Evolutionary conservation across 2,329 filamentous ascomycete species (phyloP).

Genomic region (Fusarium sp.): DNA sequence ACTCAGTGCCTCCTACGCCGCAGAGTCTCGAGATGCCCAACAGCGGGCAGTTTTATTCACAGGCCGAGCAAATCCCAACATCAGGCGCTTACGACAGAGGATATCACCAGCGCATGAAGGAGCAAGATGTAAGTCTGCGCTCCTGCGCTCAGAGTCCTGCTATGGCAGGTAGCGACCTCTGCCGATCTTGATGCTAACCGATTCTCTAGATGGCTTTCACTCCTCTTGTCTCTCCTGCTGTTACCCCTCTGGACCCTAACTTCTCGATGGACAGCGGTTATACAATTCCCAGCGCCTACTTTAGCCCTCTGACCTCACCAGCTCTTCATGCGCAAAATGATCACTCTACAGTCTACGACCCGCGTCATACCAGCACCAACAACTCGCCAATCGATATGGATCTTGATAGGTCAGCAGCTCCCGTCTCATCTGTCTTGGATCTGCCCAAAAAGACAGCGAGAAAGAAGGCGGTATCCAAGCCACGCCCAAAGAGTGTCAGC

Average conservation of each 20-base stretch:
- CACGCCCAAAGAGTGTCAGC: slow-evolving; percentile 61
- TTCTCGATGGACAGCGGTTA: slow-evolving; percentile 71
- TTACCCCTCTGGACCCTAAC: slow-evolving; percentile 79
- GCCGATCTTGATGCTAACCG: slow-evolving; percentile 17
- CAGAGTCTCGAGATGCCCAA: slow-evolving; percentile 80
- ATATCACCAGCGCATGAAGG: slow-evolving; percentile 74
- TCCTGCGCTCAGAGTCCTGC: background rate
- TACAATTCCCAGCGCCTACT: slow-evolving; percentile 76
- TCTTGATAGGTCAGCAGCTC: slow-evolving; percentile 55
- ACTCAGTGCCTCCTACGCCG: slow-evolving; percentile 80
- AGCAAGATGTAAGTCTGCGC: slow-evolving; percentile 67
- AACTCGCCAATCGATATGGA: slow-evolving; percentile 70
- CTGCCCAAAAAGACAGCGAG: slow-evolving; percentile 61
- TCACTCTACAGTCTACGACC: slow-evolving; percentile 35
- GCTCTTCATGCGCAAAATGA: slow-evolving; percentile 71
- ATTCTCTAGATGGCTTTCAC: slow-evolving; percentile 75
- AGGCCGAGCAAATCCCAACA: slow-evolving; percentile 63
- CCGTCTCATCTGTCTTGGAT: slow-evolving; percentile 57
- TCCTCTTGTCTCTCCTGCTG: slow-evolving; percentile 83
- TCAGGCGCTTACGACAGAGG: slow-evolving; percentile 71
- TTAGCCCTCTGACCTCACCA: slow-evolving; percentile 85
- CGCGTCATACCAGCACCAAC: slow-evolving; percentile 49
- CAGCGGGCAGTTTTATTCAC: slow-evolving; percentile 67
- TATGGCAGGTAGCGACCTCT: background rate
- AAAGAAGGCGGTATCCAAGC: slow-evolving; percentile 64